A percentile compares a stretch with the other conserved stretches of the same genome.
phyloP scores from a whole-genome alignment of 805 yeast species.

The Yamadazyma sp. region DNA sequence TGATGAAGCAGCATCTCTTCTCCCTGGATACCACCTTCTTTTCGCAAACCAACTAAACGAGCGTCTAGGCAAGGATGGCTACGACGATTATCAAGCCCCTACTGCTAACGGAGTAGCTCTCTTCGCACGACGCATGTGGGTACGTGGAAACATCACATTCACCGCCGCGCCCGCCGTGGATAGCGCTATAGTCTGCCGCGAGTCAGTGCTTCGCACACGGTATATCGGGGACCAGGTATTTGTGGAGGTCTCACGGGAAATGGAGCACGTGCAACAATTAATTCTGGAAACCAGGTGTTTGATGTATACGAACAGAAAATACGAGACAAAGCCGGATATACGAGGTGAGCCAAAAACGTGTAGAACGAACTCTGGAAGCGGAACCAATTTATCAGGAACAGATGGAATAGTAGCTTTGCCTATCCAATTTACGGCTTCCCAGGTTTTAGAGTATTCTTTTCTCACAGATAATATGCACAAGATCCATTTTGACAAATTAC shows the following conservation, averaged over 20 bases:
- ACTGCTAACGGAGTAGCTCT: slow-evolving; percentile 17
- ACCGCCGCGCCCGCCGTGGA: slow-evolving; percentile 11
- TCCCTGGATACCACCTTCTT: slow-evolving; percentile 60
- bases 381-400: too few species aligned
- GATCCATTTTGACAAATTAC: slow-evolving; percentile 69
- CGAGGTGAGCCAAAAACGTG: too few species aligned
- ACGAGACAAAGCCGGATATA: too few species aligned
- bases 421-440: neutral
- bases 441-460: slow-evolving; percentile 60
- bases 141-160: slow-evolving; percentile 60
- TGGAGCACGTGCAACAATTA: slow-evolving; percentile 13
- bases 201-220: slow-evolving; percentile 46
- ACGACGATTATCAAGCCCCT: slow-evolving; percentile 78
- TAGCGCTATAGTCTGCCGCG: slow-evolving; percentile 44
- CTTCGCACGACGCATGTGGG: slow-evolving; percentile 75
- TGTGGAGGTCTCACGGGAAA: slow-evolving; percentile 54
- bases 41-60: slow-evolving; percentile 60
- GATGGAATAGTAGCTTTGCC: too few species aligned
- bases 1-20: too few species aligned
- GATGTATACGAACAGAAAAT: slow-evolving; percentile 50
- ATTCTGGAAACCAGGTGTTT: slow-evolving; percentile 56
- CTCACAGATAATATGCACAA: slow-evolving; percentile 80
- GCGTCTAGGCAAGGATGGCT: slow-evolving; percentile 68
- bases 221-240: slow-evolving; percentile 37
- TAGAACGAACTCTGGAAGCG: too few species aligned